Base-by-base conservation (phyloP, 2,329 filamentous ascomycete species). In the Hymenoscyphus fraxineus region DNA sequence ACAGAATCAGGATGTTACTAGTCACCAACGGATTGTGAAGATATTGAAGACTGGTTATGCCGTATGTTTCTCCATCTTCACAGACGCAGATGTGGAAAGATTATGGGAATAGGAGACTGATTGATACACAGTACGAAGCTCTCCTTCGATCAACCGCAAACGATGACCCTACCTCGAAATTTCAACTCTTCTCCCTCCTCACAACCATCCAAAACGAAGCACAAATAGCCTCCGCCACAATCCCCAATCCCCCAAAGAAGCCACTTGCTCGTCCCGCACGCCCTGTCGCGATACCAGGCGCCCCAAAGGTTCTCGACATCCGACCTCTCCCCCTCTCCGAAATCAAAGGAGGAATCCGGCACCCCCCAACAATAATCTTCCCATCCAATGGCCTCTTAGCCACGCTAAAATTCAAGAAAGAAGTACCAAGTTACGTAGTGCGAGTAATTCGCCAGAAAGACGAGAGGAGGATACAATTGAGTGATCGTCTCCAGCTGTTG, bases 31-130 rank as follows among this genome's bases (percentile, higher is more conserved):
- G 44, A 78, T 92, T 31, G 82, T 83, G 59, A 79, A 85, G 1
- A 83, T 86, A 7, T 84, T 94, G 70, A 78, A 83, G 40, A 83
- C 85, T 32, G 91, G 90, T 31, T 93, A 93, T 78, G 84, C 85
- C 76, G 85, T 86, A 61, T 12, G 70, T 67, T 27, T 35, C 15
- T 16, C 22, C 39, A 47, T 10, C 9, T 40, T 2, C 19, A 22
- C 44, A 9, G 44, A 10, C n/a, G 44, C n/a, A 19, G 27, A 27
- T 47, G 44, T 19, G 10, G 1, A 47, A 4, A 41, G 16, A 60
- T 10, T 22, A 16, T 60, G 6, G 39, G 5, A 59, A 19, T 9
- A 55, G 2, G 10, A 39, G n/a, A 38, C 56, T 63, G 15, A 59
- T 35, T 9, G 13, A 39, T 12, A 16, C 22, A 63, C 38, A 75